These are phyloP conservation scores for Calcarisporium arbuscula DNA, from an alignment of 2,329 filamentous ascomycete genomes.

Conservation along the genomic window DNA sequence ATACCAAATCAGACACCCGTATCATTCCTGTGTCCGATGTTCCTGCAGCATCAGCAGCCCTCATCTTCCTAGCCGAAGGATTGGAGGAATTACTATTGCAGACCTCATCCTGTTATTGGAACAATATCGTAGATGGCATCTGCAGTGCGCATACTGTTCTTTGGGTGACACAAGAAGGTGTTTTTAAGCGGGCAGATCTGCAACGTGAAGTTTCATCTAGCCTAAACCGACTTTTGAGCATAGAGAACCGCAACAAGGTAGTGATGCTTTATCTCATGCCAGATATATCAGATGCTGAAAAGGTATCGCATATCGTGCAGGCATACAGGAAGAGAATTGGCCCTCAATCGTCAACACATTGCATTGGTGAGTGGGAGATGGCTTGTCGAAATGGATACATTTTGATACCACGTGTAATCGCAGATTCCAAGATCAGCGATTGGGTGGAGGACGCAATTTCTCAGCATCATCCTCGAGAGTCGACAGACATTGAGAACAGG, in stretches of 20 bases:
- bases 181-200: not conserved
- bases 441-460: conserved; percentile 5
- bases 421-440: conserved; percentile 1
- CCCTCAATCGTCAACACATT: conserved; percentile 5
- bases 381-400: conserved; percentile 4
- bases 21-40: conserved; percentile 1
- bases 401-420: conserved; percentile 5
- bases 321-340: conserved; percentile 6
- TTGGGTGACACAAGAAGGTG: conserved; percentile 6
- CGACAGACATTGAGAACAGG: conserved; percentile 1
- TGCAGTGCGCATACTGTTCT: conserved; percentile 3
- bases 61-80: conserved; percentile 3
- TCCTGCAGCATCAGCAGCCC: conserved; percentile 1
- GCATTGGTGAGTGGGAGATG: conserved; percentile 7
- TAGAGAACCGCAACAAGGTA: not conserved
- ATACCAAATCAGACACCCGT: conserved; percentile 1
- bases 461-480: conserved; percentile 5
- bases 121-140: not conserved
- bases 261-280: no score
- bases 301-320: conserved; percentile 1
- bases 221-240: conserved; percentile 3
- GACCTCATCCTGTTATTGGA: conserved; percentile 3
- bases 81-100: not conserved
- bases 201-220: conserved; percentile 2
- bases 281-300: not conserved